Evolutionary conservation across 202 grass and related monocot species (phyloP).

Genomic region (Musa balbisiana): DNA sequence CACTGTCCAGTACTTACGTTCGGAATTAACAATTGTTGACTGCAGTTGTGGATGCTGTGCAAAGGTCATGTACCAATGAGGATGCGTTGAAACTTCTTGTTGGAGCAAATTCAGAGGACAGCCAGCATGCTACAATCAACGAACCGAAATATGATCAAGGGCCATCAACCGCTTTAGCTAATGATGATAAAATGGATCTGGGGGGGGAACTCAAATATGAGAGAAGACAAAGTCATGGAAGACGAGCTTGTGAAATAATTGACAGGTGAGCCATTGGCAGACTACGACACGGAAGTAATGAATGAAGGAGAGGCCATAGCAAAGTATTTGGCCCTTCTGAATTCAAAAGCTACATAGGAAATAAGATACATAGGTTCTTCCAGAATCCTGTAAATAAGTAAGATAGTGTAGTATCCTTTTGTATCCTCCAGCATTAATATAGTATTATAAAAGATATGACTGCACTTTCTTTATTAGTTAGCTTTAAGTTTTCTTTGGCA

Average conservation of each 20-base stretch:
- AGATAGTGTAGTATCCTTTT: not conserved
- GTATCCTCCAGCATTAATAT: no score
- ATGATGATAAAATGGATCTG: slow-evolving; percentile 3
- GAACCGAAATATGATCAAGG: slow-evolving; percentile 16
- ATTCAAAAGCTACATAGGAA: slow-evolving; percentile 20
- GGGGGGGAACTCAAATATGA: slow-evolving; percentile 11
- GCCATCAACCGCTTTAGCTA: slow-evolving; percentile 23
- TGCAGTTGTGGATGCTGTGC: not conserved
- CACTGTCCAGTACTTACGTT: not conserved
- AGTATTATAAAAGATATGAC: no score
- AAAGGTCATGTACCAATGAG: slow-evolving; percentile 1
- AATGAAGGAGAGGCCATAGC: slow-evolving; percentile 74
- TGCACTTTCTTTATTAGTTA: no score
- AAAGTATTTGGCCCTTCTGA: slow-evolving; percentile 62
- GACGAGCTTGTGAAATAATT: slow-evolving; percentile 61
- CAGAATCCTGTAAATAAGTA: not conserved
- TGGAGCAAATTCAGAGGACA: not conserved
- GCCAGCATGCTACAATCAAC: slow-evolving; percentile 13
- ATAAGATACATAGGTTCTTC: not conserved
- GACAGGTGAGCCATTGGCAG: slow-evolving; percentile 59
- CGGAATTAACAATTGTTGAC: no score
- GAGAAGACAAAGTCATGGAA: slow-evolving; percentile 58
- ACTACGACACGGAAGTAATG: slow-evolving; percentile 73
- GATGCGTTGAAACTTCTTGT: not conserved
- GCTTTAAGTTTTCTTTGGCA: no score